phyloP scores from a whole-genome alignment of 169 alveolate species.

The Plasmodium berghei region DNA sequence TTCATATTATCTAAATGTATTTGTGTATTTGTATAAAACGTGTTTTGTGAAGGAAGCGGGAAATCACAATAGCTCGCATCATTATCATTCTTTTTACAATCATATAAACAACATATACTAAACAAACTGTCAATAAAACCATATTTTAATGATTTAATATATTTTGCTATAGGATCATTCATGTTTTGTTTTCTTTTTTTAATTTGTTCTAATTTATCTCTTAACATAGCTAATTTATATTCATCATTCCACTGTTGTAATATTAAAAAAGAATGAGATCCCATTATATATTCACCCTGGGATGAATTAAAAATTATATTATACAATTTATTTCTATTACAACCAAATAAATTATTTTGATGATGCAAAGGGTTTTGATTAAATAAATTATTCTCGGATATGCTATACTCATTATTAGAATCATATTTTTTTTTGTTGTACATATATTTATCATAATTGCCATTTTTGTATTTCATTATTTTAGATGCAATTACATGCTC shows the following conservation, averaged over 20 bases:
- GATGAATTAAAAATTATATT: slow-evolving; percentile 8
- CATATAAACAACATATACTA: neutral
- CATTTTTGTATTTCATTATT: neutral
- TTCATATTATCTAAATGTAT: too few relatives aligned
- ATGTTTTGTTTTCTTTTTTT: slow-evolving; percentile 14
- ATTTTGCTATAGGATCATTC: neutral
- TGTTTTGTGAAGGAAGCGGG: neutral
- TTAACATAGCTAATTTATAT: slow-evolving; percentile 24
- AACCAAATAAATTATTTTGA: neutral
- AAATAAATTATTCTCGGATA: too few relatives aligned
- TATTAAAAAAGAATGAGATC: slow-evolving; percentile 4
- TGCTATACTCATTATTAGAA: too few relatives aligned
- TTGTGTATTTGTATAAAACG: neutral
- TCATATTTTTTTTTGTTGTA: too few relatives aligned
- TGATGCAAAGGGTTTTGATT: neutral
- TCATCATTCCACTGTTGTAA: slow-evolving; percentile 34
- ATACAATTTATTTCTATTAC: slow-evolving; percentile 16
- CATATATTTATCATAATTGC: neutral
- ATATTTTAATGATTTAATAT: slow-evolving; percentile 9
- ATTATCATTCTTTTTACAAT: neutral
- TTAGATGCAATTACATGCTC: neutral
- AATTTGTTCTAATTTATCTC: slow-evolving; percentile 51
- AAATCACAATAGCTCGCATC: neutral
- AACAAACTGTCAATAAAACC: slow-evolving; percentile 7
- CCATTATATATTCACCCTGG: neutral